Evolutionary conservation across 495 filamentous ascomycete species (phyloP).

Genomic region (Usnea hakonensis): DNA sequence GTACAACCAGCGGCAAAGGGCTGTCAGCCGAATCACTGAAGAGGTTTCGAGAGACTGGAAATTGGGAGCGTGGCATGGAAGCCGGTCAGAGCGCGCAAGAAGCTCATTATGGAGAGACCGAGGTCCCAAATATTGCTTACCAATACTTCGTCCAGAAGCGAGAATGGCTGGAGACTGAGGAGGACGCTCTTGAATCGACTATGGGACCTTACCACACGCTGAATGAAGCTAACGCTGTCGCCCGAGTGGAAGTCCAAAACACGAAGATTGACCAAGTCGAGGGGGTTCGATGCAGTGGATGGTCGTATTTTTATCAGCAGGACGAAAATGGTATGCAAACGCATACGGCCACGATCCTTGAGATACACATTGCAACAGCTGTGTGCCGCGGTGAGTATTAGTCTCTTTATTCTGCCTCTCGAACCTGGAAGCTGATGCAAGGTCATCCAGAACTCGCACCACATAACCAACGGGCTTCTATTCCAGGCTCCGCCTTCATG

Average conservation of each 20-base stretch:
- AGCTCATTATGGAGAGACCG: neutral
- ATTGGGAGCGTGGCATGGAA: neutral
- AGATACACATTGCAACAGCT: neutral
- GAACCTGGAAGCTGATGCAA: neutral
- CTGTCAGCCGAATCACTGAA: neutral
- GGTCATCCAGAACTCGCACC: neutral
- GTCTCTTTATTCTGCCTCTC: no score
- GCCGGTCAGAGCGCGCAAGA: neutral
- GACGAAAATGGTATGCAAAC: slow-evolving; percentile 12
- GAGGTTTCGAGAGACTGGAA: neutral
- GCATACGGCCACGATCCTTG: slow-evolving; percentile 2
- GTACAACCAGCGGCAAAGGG: neutral
- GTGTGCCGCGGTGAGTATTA: slow-evolving; percentile 6
- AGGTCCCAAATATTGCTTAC: neutral
- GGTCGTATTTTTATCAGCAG: slow-evolving; percentile 3
- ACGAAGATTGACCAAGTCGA: neutral
- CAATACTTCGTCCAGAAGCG: slow-evolving; percentile 3
- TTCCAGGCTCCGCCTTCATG: slow-evolving; percentile 6
- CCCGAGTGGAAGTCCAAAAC: slow-evolving; percentile 2
- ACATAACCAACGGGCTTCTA: neutral
- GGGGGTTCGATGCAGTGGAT: neutral
- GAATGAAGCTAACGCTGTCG: neutral
- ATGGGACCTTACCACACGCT: slow-evolving; percentile 1
- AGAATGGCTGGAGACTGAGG: slow-evolving; percentile 1
- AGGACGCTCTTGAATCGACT: neutral